Evolutionary conservation across 2,329 filamentous ascomycete species (phyloP), one percentile per base, ranked within the genome.

Genomic region (Acrocalymma vagum): DNA sequence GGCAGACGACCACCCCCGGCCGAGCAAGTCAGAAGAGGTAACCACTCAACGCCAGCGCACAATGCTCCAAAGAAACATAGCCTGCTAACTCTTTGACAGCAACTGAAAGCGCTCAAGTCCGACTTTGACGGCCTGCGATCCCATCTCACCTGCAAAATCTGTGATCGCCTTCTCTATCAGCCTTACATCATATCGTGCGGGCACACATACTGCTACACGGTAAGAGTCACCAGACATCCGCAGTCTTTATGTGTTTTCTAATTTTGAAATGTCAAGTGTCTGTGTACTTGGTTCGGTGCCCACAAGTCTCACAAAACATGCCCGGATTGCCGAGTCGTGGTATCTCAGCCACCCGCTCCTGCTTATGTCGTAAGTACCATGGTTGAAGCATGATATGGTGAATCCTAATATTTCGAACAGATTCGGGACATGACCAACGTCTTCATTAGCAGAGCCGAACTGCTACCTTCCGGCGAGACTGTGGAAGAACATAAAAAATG

Each of bases 161-260:
- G 85, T 67, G 80, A 86, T 52, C 78, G 81, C 39, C 78, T 85
- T 32, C 76, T 88, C 33, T 87, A 87, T 67, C 84, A 88, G 65
- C 85, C 85, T 2, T 88, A 83, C 67, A 85, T 82, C 13, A 76
- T 87, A 36, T 76, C 76, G 6, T 88, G 85, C 56, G 85, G 85
- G 3, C 85, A 88, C 63, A 87, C 85, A 6, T 88, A 86, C 67
- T 88, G 85, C 70, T 88, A 88, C 62, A 82, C 79, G 29, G 80
- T 83, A 51, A 65, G 78, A 69, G 7, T 29, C 16, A 17, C 29
- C 21, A 21, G 7, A 14, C 18, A 13, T 13, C 69, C 57, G 10
- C 25, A 14, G 16, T 16, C n/a, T 13, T 36, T 21, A 10, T n/a
- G 22, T 9, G 14, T 16, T 3, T 11, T 3, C 9, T n/a, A 26